Conservation (phyloP, 148 eudicot genomes). For the Beta vulgaris region DNA sequence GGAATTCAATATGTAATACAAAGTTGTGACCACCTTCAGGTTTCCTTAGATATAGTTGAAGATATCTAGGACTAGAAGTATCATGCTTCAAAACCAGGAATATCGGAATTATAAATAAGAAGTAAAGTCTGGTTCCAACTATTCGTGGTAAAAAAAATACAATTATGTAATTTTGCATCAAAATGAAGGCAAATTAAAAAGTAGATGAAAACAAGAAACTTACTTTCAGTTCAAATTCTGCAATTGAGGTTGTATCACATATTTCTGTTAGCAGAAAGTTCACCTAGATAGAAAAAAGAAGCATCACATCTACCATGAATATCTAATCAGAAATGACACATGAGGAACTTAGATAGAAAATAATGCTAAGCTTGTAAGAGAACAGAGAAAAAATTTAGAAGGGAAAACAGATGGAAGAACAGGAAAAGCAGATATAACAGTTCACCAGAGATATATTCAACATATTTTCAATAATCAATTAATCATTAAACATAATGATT, state of each 20-base stretch:
- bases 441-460: background rate
- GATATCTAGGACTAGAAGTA: background rate
- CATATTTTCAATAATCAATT: background rate
- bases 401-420: background rate
- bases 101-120: background rate
- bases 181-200: slow-evolving; percentile 1
- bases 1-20: too few species aligned
- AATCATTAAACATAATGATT: background rate
- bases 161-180: background rate
- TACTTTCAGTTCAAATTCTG: slow-evolving; percentile 86
- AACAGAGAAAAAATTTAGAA: background rate
- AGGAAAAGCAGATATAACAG: background rate
- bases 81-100: background rate
- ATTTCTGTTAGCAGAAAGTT: slow-evolving; percentile 60
- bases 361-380: too few species aligned
- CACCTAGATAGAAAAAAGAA: slow-evolving; percentile 49
- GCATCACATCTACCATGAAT: slow-evolving; percentile 16
- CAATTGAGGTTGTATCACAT: slow-evolving; percentile 79
- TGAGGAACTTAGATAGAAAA: background rate
- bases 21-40: too few species aligned
- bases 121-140: background rate
- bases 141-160: background rate
- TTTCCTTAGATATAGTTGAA: background rate
- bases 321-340: background rate
- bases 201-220: slow-evolving; percentile 24